Conservation (phyloP, 306 rosid genomes). For the Hippophae gyantsensis region DNA sequence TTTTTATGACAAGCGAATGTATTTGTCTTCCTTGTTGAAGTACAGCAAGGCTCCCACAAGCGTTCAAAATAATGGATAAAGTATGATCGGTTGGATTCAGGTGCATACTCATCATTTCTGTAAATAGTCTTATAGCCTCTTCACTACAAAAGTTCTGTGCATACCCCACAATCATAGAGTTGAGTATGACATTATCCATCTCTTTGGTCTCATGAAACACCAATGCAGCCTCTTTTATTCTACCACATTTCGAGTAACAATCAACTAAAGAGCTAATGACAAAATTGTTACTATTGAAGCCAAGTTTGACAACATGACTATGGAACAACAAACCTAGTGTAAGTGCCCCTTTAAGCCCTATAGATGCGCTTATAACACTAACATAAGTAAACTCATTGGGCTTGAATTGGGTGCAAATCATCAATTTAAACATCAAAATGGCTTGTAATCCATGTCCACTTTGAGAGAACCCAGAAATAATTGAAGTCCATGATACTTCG, state of each 20-base stretch:
- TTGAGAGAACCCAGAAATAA: conserved; percentile 42
- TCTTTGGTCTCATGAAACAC: conserved; percentile 32
- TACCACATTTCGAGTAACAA: conserved; percentile 44
- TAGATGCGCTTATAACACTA: conserved; percentile 50
- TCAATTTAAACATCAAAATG: conserved; percentile 37
- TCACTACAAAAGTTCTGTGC: conserved; percentile 33
- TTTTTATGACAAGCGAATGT: conserved; percentile 46
- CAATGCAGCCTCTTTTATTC: conserved; percentile 28
- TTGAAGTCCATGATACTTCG: conserved; percentile 60
- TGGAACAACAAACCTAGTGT: conserved; percentile 36
- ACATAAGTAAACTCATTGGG: conserved; percentile 53
- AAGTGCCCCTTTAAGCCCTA: conserved; percentile 23
- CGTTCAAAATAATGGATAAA: conserved; percentile 40
- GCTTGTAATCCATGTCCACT: conserved; percentile 38
- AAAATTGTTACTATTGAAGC: conserved; percentile 37
- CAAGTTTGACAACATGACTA: conserved; percentile 42
- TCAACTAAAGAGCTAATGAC: conserved; percentile 43
- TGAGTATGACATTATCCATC: conserved; percentile 41
- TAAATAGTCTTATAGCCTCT: conserved; percentile 41
- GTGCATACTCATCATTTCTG: conserved; percentile 38
- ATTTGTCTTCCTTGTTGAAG: conserved; percentile 46
- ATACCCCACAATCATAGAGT: conserved; percentile 56
- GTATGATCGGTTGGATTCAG: conserved; percentile 46
- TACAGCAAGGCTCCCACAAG: conserved; percentile 45
- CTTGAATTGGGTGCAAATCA: conserved; percentile 35